Evolutionary conservation across 176 grass and related monocot genomes (phyloP), one percentile per base, ranked within the genome.

Genomic region (Cenchrus purpureus): DNA sequence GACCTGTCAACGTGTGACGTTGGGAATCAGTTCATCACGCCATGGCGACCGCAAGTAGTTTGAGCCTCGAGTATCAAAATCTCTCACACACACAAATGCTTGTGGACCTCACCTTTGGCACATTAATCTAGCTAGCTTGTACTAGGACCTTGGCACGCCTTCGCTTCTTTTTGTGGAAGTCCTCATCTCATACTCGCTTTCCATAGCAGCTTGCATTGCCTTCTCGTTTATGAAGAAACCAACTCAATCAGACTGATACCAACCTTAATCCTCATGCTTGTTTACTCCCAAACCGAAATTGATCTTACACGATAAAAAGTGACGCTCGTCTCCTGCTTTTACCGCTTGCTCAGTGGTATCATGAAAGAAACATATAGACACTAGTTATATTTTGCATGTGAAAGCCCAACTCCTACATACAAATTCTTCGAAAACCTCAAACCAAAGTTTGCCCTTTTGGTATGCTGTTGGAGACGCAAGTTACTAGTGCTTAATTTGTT

Each of bases 251-350:
- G 11, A 34, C 9, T 49, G 81, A 89, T 89, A 2, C 70, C 84
- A 83, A 54, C 52, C 89, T 83, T 86, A 25, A 42, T 15, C 9
- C 66, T 55, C 48, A 84, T 52, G 79, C 89, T 74, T 82, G 78
- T 61, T 79, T 58, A 62, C 40, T 73, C 19, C 6, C 15, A 14
- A 61, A 62, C 16, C 32, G n/a, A 10, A 32, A 7, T 61, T 50
- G 68, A 71, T 28, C 80, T 15, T 42, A n/a, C 49, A 52, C 7
- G 45, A 8, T 46, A 46, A 12, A 63, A 70, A 62, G 44, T 59
- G 78, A 82, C 78, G 43, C 40, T 53, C 25, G 77, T 28, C 40
- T 53, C 25, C 31, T 53, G 16, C 10, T 44, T 16, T 6, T 73
- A 25, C 7, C 22, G 16, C 46, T 73, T 46, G 25, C 25, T 25